phyloP scores from a whole-genome alignment of 176 grass and related monocot species.

The Oropetium thomaeum region DNA sequence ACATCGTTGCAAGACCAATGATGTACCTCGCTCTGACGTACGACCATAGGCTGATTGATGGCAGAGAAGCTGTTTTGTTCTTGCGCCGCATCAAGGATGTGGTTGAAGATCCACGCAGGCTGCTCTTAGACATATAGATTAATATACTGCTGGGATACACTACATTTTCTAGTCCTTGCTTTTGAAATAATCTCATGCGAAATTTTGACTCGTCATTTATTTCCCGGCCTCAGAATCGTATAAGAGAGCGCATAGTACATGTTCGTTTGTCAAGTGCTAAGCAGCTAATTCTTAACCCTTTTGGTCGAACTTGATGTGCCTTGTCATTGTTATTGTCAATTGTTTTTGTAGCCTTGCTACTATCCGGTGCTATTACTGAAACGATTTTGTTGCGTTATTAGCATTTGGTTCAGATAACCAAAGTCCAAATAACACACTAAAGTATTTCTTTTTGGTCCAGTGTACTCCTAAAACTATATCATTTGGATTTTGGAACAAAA shows the following conservation, averaged over 20 bases:
- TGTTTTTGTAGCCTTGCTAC: neutral
- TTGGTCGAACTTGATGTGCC: neutral
- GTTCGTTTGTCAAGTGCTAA: neutral
- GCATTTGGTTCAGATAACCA: too few relatives aligned
- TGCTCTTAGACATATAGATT: constrained; percentile 62
- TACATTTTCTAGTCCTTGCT: neutral
- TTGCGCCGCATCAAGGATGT: constrained; percentile 74
- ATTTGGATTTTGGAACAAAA: neutral
- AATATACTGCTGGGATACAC: neutral
- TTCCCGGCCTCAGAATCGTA: constrained; percentile 19
- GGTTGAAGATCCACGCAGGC: constrained; percentile 63
- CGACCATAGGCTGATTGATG: constrained; percentile 75
- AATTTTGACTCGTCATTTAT: constrained; percentile 27
- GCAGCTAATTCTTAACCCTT: neutral
- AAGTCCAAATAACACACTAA: too few relatives aligned
- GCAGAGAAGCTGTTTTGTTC: constrained; percentile 71
- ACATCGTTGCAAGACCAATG: constrained; percentile 58
- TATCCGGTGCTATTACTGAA: too few relatives aligned
- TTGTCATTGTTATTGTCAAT: neutral
- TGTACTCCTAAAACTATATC: too few relatives aligned
- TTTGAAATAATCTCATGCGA: constrained; percentile 25
- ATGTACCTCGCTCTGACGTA: constrained; percentile 79
- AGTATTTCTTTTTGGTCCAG: too few relatives aligned
- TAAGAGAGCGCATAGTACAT: neutral
- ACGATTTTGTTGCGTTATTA: neutral